A percentile compares a stretch with the other conserved stretches of the same genome.
Conservation (phyloP, 2,329 filamentous ascomycete genomes). For the Sporothrix brasiliensis region DNA sequence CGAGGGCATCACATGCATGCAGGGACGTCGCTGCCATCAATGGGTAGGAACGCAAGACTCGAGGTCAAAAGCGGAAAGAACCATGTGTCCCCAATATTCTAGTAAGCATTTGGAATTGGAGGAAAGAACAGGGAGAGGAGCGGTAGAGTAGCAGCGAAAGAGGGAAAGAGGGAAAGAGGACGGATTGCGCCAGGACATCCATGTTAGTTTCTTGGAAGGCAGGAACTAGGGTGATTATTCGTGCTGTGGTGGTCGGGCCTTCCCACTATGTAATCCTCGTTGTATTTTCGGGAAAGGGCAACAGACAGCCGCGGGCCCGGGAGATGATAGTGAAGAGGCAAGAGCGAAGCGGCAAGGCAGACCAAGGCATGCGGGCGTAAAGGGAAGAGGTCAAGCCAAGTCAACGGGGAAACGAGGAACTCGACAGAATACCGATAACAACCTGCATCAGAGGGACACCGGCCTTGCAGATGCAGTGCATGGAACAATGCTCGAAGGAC, state of each 20-base stretch:
- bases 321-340: constrained; percentile 6
- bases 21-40: background rate
- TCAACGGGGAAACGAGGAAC: background rate
- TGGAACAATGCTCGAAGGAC: background rate
- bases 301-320: background rate
- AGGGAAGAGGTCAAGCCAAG: constrained; percentile 1
- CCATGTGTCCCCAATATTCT: constrained; percentile 6
- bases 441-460: background rate
- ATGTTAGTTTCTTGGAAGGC: background rate
- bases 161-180: background rate
- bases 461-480: background rate
- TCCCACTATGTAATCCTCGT: background rate
- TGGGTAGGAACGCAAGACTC: background rate
- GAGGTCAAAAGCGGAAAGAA: background rate
- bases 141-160: background rate
- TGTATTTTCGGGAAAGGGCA: constrained; percentile 15
- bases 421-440: background rate
- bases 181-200: background rate
- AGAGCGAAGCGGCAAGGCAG: constrained; percentile 15
- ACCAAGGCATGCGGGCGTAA: constrained; percentile 11
- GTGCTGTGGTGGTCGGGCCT: constrained; percentile 1
- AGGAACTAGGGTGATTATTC: background rate
- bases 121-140: background rate
- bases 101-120: background rate
- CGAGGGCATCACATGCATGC: background rate